A percentile compares a stretch with the other conserved stretches of the same genome.
These are phyloP conservation scores for Debaryomyces robertsiae DNA, from an alignment of 1,139 yeast species.

Conservation along the genomic window DNA sequence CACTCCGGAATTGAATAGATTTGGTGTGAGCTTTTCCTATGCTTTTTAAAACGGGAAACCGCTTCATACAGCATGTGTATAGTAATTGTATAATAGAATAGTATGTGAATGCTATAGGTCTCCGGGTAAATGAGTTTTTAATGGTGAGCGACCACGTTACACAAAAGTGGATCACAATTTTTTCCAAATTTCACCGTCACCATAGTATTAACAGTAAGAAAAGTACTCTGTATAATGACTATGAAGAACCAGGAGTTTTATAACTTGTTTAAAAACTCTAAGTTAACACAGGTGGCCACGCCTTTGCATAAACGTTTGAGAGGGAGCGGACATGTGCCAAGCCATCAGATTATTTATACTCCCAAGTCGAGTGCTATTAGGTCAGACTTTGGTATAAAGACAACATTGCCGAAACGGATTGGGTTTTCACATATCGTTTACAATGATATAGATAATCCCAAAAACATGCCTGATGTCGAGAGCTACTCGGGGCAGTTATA, in stretches of 20 bases:
- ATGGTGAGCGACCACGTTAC: constrained; percentile 7
- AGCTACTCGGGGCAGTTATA: constrained; percentile 44
- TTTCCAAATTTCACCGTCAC: constrained; percentile 7
- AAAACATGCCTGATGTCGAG: constrained; percentile 52
- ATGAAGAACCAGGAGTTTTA: constrained; percentile 36
- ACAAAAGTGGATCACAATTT: constrained; percentile 4
- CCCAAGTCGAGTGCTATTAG: constrained; percentile 46
- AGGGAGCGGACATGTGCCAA: constrained; percentile 36
- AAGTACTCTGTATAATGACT: no score
- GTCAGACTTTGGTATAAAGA: constrained; percentile 48
- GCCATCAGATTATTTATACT: constrained; percentile 49
- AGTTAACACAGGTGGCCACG: constrained; percentile 49
- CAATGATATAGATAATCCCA: constrained; percentile 47
- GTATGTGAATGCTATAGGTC: background rate
- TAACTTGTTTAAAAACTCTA: constrained; percentile 45
- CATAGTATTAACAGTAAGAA: background rate
- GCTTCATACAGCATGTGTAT: no score
- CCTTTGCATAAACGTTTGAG: constrained; percentile 41
- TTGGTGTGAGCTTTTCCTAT: constrained; percentile 46
- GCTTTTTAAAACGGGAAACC: constrained; percentile 26
- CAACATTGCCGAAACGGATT: constrained; percentile 46
- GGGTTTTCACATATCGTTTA: constrained; percentile 46
- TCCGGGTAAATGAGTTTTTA: constrained; percentile 12
- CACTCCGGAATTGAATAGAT: constrained; percentile 39
- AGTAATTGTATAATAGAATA: constrained; percentile 6